phyloP scores from a whole-genome alignment of 257 asterid genomes.

The Ballota nigra region DNA sequence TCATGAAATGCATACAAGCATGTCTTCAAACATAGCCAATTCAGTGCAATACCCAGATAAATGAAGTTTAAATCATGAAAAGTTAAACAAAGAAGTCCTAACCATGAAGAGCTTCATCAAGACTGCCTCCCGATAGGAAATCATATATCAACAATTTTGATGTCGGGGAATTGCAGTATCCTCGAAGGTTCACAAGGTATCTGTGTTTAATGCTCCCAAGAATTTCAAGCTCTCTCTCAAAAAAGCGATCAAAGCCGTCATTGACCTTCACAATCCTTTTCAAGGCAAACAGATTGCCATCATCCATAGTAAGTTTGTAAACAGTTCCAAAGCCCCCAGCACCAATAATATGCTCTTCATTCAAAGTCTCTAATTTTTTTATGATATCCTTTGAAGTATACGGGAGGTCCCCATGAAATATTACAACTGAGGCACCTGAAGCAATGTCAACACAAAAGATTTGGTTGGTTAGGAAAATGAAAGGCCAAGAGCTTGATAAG shows the following conservation, averaged over 20 bases:
- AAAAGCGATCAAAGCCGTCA: constrained; percentile 82
- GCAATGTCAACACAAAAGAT: constrained; percentile 12
- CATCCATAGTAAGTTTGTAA: constrained; percentile 92
- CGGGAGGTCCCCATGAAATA: constrained; percentile 96
- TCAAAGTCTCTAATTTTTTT: constrained; percentile 69
- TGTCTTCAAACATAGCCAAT: background rate
- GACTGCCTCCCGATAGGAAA: constrained; percentile 83
- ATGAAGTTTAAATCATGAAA: constrained; percentile 8
- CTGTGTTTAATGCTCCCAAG: constrained; percentile 93
- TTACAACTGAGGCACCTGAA: constrained; percentile 91
- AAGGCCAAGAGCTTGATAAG: background rate
- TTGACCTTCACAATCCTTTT: constrained; percentile 80
- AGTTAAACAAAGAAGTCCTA: constrained; percentile 13
- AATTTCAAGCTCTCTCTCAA: constrained; percentile 90
- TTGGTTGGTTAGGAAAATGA: background rate
- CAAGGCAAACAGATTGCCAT: constrained; percentile 80
- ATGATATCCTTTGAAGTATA: constrained; percentile 89
- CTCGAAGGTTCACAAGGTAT: constrained; percentile 81
- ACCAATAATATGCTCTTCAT: constrained; percentile 86
- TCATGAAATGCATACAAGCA: background rate
- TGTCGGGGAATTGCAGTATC: constrained; percentile 68
- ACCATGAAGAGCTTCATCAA: constrained; percentile 92
- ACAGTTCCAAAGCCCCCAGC: constrained; percentile 94
- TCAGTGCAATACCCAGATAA: background rate
- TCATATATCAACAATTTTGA: constrained; percentile 66